A percentile compares a stretch with the other conserved stretches of the same genome.
Evolutionary conservation across 208 protist genomes (phyloP).

Genomic region (Balamuthia mandrillaris): DNA sequence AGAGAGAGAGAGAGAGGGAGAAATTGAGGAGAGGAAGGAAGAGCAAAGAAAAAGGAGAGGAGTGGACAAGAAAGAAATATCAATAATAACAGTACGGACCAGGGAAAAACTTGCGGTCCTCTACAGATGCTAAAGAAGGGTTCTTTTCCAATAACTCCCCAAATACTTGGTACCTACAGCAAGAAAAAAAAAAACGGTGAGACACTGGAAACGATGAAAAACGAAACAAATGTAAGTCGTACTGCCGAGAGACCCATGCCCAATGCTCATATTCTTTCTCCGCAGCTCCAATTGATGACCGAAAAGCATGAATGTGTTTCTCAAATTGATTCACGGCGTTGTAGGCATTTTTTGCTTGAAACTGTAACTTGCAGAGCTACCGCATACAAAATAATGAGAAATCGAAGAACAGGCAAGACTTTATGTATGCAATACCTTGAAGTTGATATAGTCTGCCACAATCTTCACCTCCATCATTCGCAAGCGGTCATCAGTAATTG

Average conservation of each 20-base stretch:
- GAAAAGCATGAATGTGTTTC: conserved; percentile 38
- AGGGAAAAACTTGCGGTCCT: too few relatives aligned
- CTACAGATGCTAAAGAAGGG: too few relatives aligned
- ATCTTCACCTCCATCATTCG: conserved; percentile 35
- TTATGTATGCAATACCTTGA: not conserved
- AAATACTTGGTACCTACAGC: too few relatives aligned
- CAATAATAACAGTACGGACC: too few relatives aligned
- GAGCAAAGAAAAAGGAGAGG: too few relatives aligned
- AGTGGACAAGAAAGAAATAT: too few relatives aligned
- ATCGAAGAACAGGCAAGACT: not conserved
- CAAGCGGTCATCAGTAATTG: not conserved
- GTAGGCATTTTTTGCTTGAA: conserved; percentile 13
- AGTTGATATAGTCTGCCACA: conserved; percentile 29
- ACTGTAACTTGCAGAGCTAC: conserved; percentile 43
- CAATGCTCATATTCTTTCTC: conserved; percentile 47
- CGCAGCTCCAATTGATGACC: not conserved
- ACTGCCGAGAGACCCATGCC: conserved; percentile 41
- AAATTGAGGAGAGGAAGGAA: too few relatives aligned
- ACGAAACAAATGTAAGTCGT: not conserved
- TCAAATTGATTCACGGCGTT: conserved; percentile 52
- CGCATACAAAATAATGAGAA: conserved; percentile 25
- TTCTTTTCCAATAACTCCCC: too few relatives aligned
- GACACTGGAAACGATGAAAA: too few relatives aligned
- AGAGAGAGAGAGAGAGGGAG: too few relatives aligned
- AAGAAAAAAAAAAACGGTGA: too few relatives aligned